Percentiles rank a stretch among this genome's conserved stretches.
Evolutionary conservation across 1,284 basidiomycete genomes (phyloP).

Genomic region (Heliocybe sulcata): DNA sequence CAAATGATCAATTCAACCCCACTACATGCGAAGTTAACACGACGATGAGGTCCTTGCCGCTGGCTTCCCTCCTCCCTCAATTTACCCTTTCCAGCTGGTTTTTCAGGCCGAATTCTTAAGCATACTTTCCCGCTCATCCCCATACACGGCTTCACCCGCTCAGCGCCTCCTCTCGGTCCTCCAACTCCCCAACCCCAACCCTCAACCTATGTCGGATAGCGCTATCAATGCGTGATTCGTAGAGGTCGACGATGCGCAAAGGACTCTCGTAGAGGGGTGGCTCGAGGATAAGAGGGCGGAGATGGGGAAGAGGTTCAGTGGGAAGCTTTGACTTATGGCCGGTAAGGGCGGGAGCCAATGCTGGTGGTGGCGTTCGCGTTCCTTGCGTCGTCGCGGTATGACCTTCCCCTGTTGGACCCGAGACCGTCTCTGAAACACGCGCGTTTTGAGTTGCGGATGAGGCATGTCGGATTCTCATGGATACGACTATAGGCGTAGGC

Average conservation of each 20-base stretch:
- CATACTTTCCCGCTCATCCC: slow-evolving; percentile 55
- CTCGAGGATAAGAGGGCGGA: slow-evolving; percentile 50
- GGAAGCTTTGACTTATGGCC: neutral
- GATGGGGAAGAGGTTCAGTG: slow-evolving; percentile 30
- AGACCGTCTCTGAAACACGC: slow-evolving; percentile 52
- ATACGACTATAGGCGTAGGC: slow-evolving; percentile 46
- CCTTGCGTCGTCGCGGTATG: slow-evolving; percentile 40
- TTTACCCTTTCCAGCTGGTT: no score
- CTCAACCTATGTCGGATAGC: slow-evolving; percentile 55
- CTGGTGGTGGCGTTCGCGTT: slow-evolving; percentile 54
- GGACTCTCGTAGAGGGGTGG: slow-evolving; percentile 64
- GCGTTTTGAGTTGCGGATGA: slow-evolving; percentile 55
- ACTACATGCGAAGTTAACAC: no score
- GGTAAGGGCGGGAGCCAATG: neutral
- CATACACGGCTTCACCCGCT: slow-evolving; percentile 65
- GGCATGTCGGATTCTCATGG: slow-evolving; percentile 50
- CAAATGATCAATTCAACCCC: no score
- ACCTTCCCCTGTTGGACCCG: slow-evolving; percentile 47
- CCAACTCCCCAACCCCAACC: slow-evolving; percentile 39
- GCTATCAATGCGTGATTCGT: slow-evolving; percentile 73
- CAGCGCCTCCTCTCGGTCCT: slow-evolving; percentile 61
- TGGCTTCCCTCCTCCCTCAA: no score
- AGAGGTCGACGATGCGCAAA: slow-evolving; percentile 52
- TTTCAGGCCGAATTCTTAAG: slow-evolving; percentile 34
- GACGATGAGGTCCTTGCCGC: no score